These are phyloP conservation scores for Pseudogymnoascus pannorum DNA, from an alignment of 2,329 filamentous ascomycete species.

Conservation along the genomic window DNA sequence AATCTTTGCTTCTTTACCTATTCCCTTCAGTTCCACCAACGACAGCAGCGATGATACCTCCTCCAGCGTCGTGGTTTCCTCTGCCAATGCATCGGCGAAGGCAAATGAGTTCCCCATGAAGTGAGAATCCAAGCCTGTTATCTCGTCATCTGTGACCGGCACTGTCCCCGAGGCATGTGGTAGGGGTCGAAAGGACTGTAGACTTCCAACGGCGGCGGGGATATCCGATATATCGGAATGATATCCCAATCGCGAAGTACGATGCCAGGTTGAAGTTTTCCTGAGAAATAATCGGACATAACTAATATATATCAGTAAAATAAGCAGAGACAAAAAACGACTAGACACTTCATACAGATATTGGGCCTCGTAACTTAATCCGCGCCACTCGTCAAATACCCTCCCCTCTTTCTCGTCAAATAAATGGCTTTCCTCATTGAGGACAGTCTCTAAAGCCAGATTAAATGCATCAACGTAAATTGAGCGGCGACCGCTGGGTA, in stretches of 20 bases:
- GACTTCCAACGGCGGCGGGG: slow-evolving; percentile 51
- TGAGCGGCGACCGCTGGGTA: slow-evolving; percentile 72
- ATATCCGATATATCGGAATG: slow-evolving; percentile 76
- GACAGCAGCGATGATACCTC: slow-evolving; percentile 75
- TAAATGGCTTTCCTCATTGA: slow-evolving; percentile 80
- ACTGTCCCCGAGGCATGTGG: slow-evolving; percentile 33
- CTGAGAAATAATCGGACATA: slow-evolving; percentile 90
- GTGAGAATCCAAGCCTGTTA: slow-evolving; percentile 19
- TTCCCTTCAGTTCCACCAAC: slow-evolving; percentile 77
- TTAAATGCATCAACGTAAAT: slow-evolving; percentile 98
- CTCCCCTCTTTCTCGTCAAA: slow-evolving; percentile 73
- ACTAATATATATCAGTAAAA: slow-evolving; percentile 37
- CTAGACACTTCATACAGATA: slow-evolving; percentile 59
- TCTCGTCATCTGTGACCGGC: slow-evolving; percentile 15
- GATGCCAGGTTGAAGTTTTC: slow-evolving; percentile 88
- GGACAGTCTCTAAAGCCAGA: slow-evolving; percentile 77
- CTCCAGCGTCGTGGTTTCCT: slow-evolving; percentile 67
- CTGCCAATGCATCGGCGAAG: slow-evolving; percentile 73
- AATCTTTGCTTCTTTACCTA: slow-evolving; percentile 82
- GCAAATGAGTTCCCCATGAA: slow-evolving; percentile 48
- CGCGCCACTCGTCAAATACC: slow-evolving; percentile 70
- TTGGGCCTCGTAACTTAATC: slow-evolving; percentile 74
- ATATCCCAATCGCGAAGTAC: slow-evolving; percentile 69
- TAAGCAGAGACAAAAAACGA: not conserved
- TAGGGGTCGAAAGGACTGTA: slow-evolving; percentile 54